Percentiles rank a stretch among this genome's conserved stretches.
phyloP scores from a whole-genome alignment of 2,329 filamentous ascomycete species.

The Phaeoacremonium minimum region DNA sequence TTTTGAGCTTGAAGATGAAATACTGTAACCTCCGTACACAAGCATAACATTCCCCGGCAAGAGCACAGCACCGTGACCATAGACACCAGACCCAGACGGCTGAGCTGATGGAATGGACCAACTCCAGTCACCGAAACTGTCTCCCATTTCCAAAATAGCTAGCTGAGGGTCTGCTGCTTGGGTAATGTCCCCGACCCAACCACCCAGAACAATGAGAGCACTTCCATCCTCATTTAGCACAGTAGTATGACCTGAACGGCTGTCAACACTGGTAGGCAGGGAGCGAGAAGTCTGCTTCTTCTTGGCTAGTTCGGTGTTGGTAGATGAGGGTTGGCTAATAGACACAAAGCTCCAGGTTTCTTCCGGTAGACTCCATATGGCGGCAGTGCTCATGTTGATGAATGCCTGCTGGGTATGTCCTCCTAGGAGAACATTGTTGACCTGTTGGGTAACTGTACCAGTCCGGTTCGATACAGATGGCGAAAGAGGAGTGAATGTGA shows the following conservation, averaged over 20 bases:
- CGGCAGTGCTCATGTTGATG: conserved; percentile 90
- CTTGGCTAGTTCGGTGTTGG: conserved; percentile 50
- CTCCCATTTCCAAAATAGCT: conserved; percentile 69
- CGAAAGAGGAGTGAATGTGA: conserved; percentile 71
- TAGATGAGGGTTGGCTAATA: conserved; percentile 41
- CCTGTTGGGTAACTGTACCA: conserved; percentile 64
- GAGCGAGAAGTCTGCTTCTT: conserved; percentile 7
- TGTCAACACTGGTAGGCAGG: conserved; percentile 51
- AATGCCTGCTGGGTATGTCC: conserved; percentile 82
- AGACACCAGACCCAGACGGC: conserved; percentile 43
- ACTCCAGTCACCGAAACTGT: conserved; percentile 69
- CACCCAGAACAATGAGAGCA: conserved; percentile 76
- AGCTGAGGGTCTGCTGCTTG: conserved; percentile 79
- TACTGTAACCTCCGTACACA: conserved; percentile 59
- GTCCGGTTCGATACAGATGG: conserved; percentile 67
- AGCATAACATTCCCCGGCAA: conserved; percentile 66
- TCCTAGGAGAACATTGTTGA: conserved; percentile 76
- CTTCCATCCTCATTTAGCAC: conserved; percentile 75
- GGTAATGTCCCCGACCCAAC: conserved; percentile 82
- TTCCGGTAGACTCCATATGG: conserved; percentile 81
- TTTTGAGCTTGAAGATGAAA: conserved; percentile 27
- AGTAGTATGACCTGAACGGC: conserved; percentile 84
- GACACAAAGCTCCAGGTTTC: conserved; percentile 80
- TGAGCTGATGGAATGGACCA: conserved; percentile 61
- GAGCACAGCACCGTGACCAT: conserved; percentile 59